A percentile compares a stretch with the other conserved stretches of the same genome.
These are phyloP conservation scores for Aureobasidium namibiae DNA, from an alignment of 2,329 filamentous ascomycete genomes.

Conservation along the genomic window DNA sequence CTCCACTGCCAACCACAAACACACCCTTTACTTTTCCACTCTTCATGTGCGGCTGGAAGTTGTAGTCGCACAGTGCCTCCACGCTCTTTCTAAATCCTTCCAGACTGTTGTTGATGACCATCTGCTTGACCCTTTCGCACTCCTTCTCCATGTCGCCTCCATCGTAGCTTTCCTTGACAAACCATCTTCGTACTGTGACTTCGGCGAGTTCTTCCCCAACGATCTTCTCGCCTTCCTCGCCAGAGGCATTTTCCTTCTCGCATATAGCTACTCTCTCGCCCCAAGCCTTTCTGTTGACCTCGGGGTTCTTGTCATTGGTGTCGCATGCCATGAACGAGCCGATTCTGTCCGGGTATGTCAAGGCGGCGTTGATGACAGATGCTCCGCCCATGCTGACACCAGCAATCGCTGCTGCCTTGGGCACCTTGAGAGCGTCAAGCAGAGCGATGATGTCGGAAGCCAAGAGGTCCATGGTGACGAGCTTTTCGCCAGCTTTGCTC, in stretches of 20 bases:
- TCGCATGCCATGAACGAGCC: conserved; percentile 63
- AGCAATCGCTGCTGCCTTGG: conserved; percentile 57
- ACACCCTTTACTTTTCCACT: conserved; percentile 50
- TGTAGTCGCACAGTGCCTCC: conserved; percentile 63
- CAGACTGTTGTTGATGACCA: conserved; percentile 62
- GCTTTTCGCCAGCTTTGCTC: conserved; percentile 27
- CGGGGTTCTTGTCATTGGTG: conserved; percentile 64
- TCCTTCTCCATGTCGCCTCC: conserved; percentile 38
- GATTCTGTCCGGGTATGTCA: conserved; percentile 55
- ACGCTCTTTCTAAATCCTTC: conserved; percentile 61
- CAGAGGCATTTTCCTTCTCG: conserved; percentile 42
- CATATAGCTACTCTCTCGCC: conserved; percentile 64
- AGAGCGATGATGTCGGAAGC: conserved; percentile 59
- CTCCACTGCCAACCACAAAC: conserved; percentile 64
- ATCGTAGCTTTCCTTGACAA: conserved; percentile 54
- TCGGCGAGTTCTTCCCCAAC: conserved; percentile 58
- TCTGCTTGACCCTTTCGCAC: conserved; percentile 54
- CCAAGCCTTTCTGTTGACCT: conserved; percentile 72
- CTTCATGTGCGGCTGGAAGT: conserved; percentile 52
- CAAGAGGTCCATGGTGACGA: conserved; percentile 53
- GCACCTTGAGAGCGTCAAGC: conserved; percentile 61
- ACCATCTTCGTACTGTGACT: conserved; percentile 69
- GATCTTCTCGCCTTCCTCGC: conserved; percentile 42
- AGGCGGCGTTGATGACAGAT: conserved; percentile 64
- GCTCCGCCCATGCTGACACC: conserved; percentile 78